Base-by-base conservation (phyloP, 2,329 filamentous ascomycete genomes). In the Exophiala aquamarina region DNA sequence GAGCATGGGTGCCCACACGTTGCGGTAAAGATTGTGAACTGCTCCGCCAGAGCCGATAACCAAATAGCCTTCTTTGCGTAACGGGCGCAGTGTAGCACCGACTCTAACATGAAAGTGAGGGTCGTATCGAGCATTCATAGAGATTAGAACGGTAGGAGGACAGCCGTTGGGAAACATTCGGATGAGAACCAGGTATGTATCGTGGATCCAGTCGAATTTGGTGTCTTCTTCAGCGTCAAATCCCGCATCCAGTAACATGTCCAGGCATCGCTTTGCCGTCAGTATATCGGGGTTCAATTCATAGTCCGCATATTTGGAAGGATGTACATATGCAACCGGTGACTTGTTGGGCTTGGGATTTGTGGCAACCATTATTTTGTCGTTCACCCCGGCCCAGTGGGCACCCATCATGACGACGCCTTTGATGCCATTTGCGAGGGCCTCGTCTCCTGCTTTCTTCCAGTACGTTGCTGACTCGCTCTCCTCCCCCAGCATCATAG, bases 401-500 rank as follows among this genome's bases (percentile, higher is more conserved):
- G 83, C 83, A 35, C 82, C 81, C 82, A 86, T 86, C 61, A 86
- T 83, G 26, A 86, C 69, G 2, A 86, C 69, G 31, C 81, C 78
- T 63, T 84, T 80, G 63, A 86, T 73, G 11, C 74, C 74, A 49
- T 79, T 66, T 4, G 72, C 74, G 4, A 84, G 72, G 2, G 82
- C 82, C 50, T 79, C 78, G 54, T 85, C 80, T 38, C 83, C 83
- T 56, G 76, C 79, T 52, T 76, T 71, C 61, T 83, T 82, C 83
- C 83, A 86, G 66, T 84, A 86, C 15, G 73, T 71, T 9, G 81
- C 81, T 1, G 81, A 82, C 2, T 69, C 63, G 11, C 76, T 79
- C 56, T 83, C 76, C 59, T 86, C 83, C 28, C 82, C 83, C 11
- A 86, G 67, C 83, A 86, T 86, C 81, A 84, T 85, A 31, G 82